phyloP scores from a whole-genome alignment of 306 rosid genomes.

The Potentilla sterilis region DNA sequence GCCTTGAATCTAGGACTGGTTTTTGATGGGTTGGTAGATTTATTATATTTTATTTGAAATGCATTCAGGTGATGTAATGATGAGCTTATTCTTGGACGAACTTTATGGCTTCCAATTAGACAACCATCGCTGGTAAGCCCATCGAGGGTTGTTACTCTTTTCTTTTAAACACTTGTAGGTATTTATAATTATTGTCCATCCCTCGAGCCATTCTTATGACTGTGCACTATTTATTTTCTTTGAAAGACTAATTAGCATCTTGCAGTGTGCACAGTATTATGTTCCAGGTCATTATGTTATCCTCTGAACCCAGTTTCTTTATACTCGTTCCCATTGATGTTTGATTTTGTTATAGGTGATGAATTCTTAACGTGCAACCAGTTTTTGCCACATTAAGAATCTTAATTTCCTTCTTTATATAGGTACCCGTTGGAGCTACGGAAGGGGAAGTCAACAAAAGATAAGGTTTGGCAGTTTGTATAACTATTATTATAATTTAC shows the following conservation, averaged over 20 bases:
- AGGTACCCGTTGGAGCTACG: conserved; percentile 98
- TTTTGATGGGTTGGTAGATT: not conserved
- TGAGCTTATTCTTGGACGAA: conserved; percentile 95
- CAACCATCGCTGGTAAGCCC: conserved; percentile 74
- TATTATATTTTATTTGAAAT: conserved; percentile 20
- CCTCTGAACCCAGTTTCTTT: not conserved
- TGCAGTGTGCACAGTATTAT: not conserved
- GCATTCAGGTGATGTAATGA: conserved; percentile 78
- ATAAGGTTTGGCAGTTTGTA: conserved; percentile 50
- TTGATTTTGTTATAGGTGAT: not conserved
- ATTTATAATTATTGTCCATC: not conserved
- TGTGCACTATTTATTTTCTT: not conserved
- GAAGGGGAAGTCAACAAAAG: conserved; percentile 83
- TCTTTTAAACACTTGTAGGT: not conserved
- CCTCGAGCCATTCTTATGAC: not conserved
- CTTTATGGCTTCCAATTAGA: conserved; percentile 94
- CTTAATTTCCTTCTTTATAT: conserved; percentile 28
- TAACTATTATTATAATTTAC: conserved; percentile 8
- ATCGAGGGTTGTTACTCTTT: not conserved
- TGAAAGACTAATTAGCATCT: not conserved
- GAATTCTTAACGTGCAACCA: not conserved
- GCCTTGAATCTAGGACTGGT: not conserved
- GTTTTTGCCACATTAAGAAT: conserved; percentile 4
- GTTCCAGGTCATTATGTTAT: not conserved
- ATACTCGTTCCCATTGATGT: conserved; percentile 8